These are phyloP conservation scores for Ophiostoma montium DNA, from an alignment of 2,329 filamentous ascomycete species.

Conservation along the genomic window DNA sequence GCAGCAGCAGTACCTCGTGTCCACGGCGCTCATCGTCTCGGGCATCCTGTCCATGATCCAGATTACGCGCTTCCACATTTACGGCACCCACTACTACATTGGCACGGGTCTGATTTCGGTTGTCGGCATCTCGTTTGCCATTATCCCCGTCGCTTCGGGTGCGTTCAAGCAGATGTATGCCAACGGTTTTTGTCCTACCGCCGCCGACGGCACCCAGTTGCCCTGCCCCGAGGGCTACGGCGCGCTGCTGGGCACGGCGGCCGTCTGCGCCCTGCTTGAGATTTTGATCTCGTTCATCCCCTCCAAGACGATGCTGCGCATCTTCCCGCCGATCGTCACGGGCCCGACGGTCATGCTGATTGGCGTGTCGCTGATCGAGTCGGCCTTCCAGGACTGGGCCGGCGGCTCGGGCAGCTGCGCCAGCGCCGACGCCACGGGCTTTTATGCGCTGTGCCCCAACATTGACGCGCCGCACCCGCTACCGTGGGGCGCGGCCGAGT, in stretches of 20 bases:
- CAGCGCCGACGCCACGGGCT: conserved; percentile 32
- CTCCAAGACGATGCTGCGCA: conserved; percentile 49
- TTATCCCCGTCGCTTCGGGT: conserved; percentile 59
- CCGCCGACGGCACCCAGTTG: conserved; percentile 47
- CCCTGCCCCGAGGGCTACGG: conserved; percentile 69
- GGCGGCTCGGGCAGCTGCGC: conserved; percentile 53
- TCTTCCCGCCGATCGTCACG: conserved; percentile 57
- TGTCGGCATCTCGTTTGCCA: conserved; percentile 64
- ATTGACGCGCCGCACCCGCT: conserved; percentile 56
- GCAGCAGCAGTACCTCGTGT: conserved; percentile 64
- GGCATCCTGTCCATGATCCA: conserved; percentile 62
- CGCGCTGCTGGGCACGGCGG: conserved; percentile 55
- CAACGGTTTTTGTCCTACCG: conserved; percentile 51
- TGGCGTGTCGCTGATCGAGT: conserved; percentile 56
- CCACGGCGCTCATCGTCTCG: conserved; percentile 64
- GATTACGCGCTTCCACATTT: conserved; percentile 63
- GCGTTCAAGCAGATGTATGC: conserved; percentile 65
- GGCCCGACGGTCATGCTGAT: conserved; percentile 45
- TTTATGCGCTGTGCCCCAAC: conserved; percentile 51
- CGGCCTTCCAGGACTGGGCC: conserved; percentile 65
- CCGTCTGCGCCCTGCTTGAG: conserved; percentile 53
- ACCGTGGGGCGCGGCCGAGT: conserved; percentile 67
- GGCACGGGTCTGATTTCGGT: conserved; percentile 66
- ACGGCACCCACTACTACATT: conserved; percentile 54
- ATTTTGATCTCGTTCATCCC: conserved; percentile 62